Base-by-base conservation (phyloP, 257 asterid genomes). In the Solanum virginianum region DNA sequence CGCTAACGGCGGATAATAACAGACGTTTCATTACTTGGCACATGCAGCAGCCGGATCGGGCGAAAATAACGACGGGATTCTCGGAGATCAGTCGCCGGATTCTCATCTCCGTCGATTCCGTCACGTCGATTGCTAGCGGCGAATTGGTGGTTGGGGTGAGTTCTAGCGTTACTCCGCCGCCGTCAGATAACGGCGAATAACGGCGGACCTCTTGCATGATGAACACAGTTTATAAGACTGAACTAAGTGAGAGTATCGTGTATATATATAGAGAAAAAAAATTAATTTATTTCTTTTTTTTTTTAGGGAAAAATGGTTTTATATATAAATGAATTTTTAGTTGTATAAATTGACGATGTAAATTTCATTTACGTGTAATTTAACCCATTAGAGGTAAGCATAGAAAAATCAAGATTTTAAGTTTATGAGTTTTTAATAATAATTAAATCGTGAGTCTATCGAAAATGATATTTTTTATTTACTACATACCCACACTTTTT, bases 41-140 rank as follows among this genome's bases (percentile, higher is more conserved):
- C 97, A 93, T 93, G 96, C 92, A 92, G 87, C 97, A 93, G 91
- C 92, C 71, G 4, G 95, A 79, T 20, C 95, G 91, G 85, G 89
- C 89, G 90, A 92, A 92, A 83, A 93, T 91, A 80, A 93, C 69
- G 54, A 93, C 93, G 9, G 95, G 91, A 36, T 92, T 92, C 85
- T 92, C 96, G 41, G 94, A 54, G 74, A 93, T 88, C 36, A 92
- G 90, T 32, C 96, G 97, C 7, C 86, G 91, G 93, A 45, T 72
- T 45, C 80, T 91, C 91, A 77, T 89, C 92, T 87, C 92, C 20
- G 97, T 53, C 12, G 97, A 86, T 56, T 92, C 97, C 6, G 84
- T 43, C 11, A 72, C 20, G 20, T 43, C 56, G 56, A 72, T 43
- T 56, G 69, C 89, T 9, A 92, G 89, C 0, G 92, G 94, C 0